Percentiles rank a stretch among this genome's conserved stretches.
phyloP scores from a whole-genome alignment of 163 green algal species.

The Scenedesmus sp. region DNA sequence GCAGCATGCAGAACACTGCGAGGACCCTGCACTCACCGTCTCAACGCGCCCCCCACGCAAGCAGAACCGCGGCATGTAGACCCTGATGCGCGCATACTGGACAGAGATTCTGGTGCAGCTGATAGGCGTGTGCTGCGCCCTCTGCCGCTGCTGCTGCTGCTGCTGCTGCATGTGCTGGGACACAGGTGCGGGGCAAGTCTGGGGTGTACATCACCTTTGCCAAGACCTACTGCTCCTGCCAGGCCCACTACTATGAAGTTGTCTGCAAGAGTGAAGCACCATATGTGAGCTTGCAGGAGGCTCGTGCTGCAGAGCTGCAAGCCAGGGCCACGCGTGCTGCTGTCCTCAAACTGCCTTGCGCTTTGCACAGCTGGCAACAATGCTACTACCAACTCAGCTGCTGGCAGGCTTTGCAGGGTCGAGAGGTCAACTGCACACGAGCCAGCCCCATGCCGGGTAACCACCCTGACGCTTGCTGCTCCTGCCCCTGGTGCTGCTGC shows the following conservation, averaged over 20 bases:
- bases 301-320: not conserved
- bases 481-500: slow-evolving; percentile 34
- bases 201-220: slow-evolving; percentile 85
- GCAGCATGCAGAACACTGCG: too few relatives aligned
- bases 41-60: too few relatives aligned
- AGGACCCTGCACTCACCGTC: too few relatives aligned
- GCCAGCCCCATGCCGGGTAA: not conserved
- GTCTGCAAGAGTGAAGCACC: slow-evolving; percentile 73
- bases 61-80: too few relatives aligned
- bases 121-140: not conserved
- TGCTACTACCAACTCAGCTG: too few relatives aligned
- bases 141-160: not conserved
- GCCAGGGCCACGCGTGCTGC: not conserved
- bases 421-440: not conserved
- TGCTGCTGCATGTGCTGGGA: not conserved
- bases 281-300: slow-evolving; percentile 67
- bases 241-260: slow-evolving; percentile 88
- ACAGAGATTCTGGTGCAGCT: too few relatives aligned
- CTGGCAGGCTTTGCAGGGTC: not conserved
- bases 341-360: not conserved
- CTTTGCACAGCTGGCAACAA: too few relatives aligned
- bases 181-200: slow-evolving; percentile 70
- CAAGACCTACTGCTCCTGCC: slow-evolving; percentile 87
- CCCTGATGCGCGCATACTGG: too few relatives aligned
- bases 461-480: not conserved